Conservation (phyloP, 2,329 filamentous ascomycete species). For the Fusarium haematococcum region DNA sequence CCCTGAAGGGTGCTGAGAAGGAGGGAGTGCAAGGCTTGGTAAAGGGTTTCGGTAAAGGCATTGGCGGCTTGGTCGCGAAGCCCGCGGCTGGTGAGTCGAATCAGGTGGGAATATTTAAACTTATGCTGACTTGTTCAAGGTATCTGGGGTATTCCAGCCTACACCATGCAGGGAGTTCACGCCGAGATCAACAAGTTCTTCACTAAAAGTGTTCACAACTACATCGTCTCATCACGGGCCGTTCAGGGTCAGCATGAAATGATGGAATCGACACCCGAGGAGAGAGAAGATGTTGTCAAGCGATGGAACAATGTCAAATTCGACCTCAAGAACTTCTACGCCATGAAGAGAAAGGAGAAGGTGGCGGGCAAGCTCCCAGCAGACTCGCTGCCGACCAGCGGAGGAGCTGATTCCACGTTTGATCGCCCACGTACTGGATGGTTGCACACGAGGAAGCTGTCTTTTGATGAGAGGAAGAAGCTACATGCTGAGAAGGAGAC, state of each 20-base stretch:
- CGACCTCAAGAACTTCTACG: slow-evolving; percentile 71
- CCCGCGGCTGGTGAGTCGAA: slow-evolving; percentile 75
- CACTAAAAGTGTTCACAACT: slow-evolving; percentile 78
- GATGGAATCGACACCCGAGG: slow-evolving; percentile 63
- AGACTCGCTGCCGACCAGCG: slow-evolving; percentile 18
- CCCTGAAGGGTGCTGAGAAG: slow-evolving; percentile 68
- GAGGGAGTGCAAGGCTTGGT: slow-evolving; percentile 70
- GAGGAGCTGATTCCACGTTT: slow-evolving; percentile 27
- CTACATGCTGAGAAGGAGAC: slow-evolving; percentile 61
- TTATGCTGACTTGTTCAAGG: slow-evolving; percentile 50
- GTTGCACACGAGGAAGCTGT: slow-evolving; percentile 60
- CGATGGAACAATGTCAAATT: slow-evolving; percentile 73
- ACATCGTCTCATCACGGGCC: slow-evolving; percentile 82
- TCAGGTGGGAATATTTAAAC: neutral
- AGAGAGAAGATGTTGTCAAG: slow-evolving; percentile 72
- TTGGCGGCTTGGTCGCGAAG: slow-evolving; percentile 85
- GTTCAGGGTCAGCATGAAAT: slow-evolving; percentile 80
- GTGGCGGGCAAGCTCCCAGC: slow-evolving; percentile 50
- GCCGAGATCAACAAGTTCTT: slow-evolving; percentile 80
- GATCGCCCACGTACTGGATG: slow-evolving; percentile 58
- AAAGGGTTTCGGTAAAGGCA: slow-evolving; percentile 85
- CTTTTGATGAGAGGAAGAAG: slow-evolving; percentile 64
- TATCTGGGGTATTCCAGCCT: slow-evolving; percentile 79
- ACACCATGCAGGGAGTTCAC: slow-evolving; percentile 85
- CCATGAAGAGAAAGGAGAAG: slow-evolving; percentile 61